Evolutionary conservation across 495 filamentous ascomycete species (phyloP).

Genomic region (Talaromyces thailandensis): DNA sequence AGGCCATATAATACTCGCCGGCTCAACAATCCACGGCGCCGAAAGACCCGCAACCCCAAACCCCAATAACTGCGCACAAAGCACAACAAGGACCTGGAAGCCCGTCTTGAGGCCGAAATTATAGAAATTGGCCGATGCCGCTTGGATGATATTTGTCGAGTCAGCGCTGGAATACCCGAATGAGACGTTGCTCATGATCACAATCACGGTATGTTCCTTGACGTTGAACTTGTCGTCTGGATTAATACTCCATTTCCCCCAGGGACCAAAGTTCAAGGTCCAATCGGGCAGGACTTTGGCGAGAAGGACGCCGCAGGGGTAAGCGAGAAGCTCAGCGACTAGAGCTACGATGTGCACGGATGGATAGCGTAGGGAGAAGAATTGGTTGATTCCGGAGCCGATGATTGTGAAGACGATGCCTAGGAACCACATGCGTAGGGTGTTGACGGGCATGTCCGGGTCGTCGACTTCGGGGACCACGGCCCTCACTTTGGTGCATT

Average conservation of each 20-base stretch:
- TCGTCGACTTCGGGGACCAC: slow-evolving; percentile 35
- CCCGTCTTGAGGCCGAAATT: slow-evolving; percentile 50
- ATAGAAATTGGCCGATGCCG: slow-evolving; percentile 40
- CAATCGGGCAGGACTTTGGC: slow-evolving; percentile 35
- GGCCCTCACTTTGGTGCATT: slow-evolving; percentile 15
- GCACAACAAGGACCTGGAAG: slow-evolving; percentile 50
- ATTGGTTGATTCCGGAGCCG: slow-evolving; percentile 75
- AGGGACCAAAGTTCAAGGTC: slow-evolving; percentile 30
- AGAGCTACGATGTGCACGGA: slow-evolving; percentile 54
- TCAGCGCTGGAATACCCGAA: slow-evolving; percentile 54
- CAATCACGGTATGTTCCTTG: slow-evolving; percentile 80
- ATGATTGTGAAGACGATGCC: slow-evolving; percentile 72
- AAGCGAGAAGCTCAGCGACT: slow-evolving; percentile 57
- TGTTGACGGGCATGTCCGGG: slow-evolving; percentile 22
- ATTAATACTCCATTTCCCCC: slow-evolving; percentile 44
- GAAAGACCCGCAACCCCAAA: slow-evolving; percentile 58
- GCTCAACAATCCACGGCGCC: slow-evolving; percentile 51
- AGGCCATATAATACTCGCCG: slow-evolving; percentile 41
- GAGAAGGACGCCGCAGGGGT: slow-evolving; percentile 43
- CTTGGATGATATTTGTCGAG: slow-evolving; percentile 37
- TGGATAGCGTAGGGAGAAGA: slow-evolving; percentile 68
- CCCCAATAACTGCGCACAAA: slow-evolving; percentile 55
- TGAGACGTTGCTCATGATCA: slow-evolving; percentile 82
- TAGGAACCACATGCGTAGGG: slow-evolving; percentile 77
- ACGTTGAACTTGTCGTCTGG: slow-evolving; percentile 61